Evolutionary conservation across 2,329 filamentous ascomycete species (phyloP), one percentile per base, ranked within the genome.

Genomic region (Alternaria viburni): DNA sequence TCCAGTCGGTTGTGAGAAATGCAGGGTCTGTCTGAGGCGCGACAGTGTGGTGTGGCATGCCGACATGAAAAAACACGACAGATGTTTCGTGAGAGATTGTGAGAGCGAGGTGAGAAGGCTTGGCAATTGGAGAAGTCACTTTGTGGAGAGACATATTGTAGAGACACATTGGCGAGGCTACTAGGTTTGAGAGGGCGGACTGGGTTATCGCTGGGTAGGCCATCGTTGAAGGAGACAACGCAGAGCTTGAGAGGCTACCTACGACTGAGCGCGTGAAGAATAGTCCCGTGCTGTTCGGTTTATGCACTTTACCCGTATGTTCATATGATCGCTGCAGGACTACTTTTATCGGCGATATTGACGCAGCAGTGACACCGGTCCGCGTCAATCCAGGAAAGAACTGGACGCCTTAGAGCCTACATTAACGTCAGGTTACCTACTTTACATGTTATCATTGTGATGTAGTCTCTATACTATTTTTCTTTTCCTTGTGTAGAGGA

Each of bases 71-170:
- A 41, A 41, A 23, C 70, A 74, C 64, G 63, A 68, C 4, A 50
- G 71, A 21, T 75, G 71, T 54, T 75, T 74, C 64, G 67, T 74
- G 3, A 66, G 55, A 30, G 67, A 58, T 6, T 74, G 70, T 62
- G 45, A 30, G 32, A 69, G 63, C 61, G 46, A 64, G 2, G 6
- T 8, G 6, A 62, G 71, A 54, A 65, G 15, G 15, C 62, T 70
- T 19, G 67, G 69, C 0, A 54, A 57, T 4, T 74, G 69, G 69
- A 72, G 52, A 54, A 19, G 41, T 23, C 23, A n/a, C 15, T 64
- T 62, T 13, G 59, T 74, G 8, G 63, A 69, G 36, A 54, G 50
- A 1, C 70, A 75, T 63, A 25, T 73, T 21, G 54, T 43, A 54
- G 54, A 61, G 12, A 61, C 51, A 13, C 65, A 73, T 60, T 47